Conservation (phyloP, 768 basidiomycete genomes). For the Mycena epipterygia region DNA sequence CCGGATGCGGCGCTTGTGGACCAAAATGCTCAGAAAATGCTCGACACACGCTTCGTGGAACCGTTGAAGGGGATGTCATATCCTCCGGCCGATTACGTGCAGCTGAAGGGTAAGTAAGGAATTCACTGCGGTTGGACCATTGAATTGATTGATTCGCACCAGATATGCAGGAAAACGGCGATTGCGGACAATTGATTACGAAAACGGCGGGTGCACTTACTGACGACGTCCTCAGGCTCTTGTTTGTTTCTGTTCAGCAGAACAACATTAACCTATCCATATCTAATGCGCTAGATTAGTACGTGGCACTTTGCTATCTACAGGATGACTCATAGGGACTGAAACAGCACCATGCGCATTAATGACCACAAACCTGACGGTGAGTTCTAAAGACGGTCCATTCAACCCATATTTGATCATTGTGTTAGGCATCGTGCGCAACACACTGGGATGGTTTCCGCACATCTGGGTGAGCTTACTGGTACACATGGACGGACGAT, state of each 20-base stretch:
- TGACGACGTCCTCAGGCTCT: neutral
- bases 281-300: neutral
- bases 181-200: neutral
- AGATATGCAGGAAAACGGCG: slow-evolving; percentile 7
- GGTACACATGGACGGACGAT: neutral
- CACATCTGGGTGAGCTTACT: slow-evolving; percentile 14
- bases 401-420: neutral
- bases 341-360: neutral
- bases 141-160: neutral
- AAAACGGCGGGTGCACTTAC: slow-evolving; percentile 3
- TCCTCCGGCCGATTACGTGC: neutral
- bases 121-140: neutral
- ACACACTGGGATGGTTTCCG: slow-evolving; percentile 5
- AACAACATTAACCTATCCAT: slow-evolving; percentile 6
- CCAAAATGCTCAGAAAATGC: slow-evolving; percentile 4
- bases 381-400: slow-evolving; percentile 2
- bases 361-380: neutral
- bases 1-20: slow-evolving; percentile 1
- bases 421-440: neutral
- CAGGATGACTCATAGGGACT: neutral
- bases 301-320: neutral
- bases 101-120: neutral
- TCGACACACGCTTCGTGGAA: neutral
- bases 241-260: slow-evolving; percentile 17
- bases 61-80: neutral